Evolutionary conservation across 2,329 filamentous ascomycete genomes (phyloP), one percentile per base, ranked within the genome.

Genomic region (Colletotrichum tropicale): DNA sequence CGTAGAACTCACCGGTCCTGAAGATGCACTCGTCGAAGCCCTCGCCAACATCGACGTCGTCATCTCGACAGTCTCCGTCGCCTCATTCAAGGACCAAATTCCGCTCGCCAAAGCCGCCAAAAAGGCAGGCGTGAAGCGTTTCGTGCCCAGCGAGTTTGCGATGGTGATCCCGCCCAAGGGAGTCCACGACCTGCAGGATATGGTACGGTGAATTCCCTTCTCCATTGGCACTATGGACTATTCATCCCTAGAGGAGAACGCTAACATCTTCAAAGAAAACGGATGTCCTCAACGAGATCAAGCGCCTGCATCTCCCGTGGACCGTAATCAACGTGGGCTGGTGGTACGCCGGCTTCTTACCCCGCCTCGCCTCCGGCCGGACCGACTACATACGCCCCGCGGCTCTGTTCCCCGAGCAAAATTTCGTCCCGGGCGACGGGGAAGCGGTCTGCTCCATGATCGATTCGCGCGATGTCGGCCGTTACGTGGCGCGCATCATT

Each of bases 301-400:
- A 87, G 78, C 81, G 84, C 71, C 79, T 88, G 3, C 80, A 83
- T 36, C 84, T 92, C 2, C 88, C 88, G 0, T 92, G 88, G 81
- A 92, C 90, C 13, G 82, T 90, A 78, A 87, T 92, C 66, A 90
- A 92, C 77, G 86, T 91, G 8, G 90, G 90, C n/a, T 90, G 84
- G 83, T 92, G 90, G 90, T 89, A 89, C 79, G 88, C 91, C 78
- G 76, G 88, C 32, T 81, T 83, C 21, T 34, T 80, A 2, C 82
- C 81, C 0, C 12, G 60, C n/a, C 55, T 84, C 1, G 80, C 82
- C 5, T 84, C 82, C 8, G 82, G 81, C 1, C 78, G 78, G 13
- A 81, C 85, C 18, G 88, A 89, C 78, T 87, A 87, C 75, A 18
- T 62, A 12, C 61, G 61, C 1, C 61, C 30, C 9, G 16, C 58